Percentiles rank a stretch among this genome's conserved stretches.
Evolutionary conservation across 1,284 basidiomycete species (phyloP).

Genomic region (Exsudoporus floridanus): DNA sequence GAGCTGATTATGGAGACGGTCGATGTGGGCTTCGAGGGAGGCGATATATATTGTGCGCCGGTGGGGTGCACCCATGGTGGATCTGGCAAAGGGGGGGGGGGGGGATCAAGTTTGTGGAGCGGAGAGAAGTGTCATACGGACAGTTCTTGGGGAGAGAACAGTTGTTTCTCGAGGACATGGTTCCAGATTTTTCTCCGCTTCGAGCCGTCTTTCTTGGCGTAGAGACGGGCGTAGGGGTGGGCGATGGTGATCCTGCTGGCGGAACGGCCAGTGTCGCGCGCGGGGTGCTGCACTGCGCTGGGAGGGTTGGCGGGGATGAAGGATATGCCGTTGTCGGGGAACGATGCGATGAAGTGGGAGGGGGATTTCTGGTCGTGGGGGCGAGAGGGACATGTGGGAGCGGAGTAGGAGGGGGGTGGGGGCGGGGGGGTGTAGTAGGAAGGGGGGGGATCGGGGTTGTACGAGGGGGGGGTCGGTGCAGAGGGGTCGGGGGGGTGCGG

Average conservation of each 20-base stretch:
- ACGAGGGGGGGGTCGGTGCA: background rate
- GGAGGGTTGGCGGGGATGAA: slow-evolving; percentile 13
- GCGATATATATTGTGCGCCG: slow-evolving; percentile 60
- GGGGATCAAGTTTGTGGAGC: too few relatives aligned
- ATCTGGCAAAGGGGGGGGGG: slow-evolving; percentile 40
- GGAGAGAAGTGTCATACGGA: slow-evolving; percentile 33
- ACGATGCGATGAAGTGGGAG: slow-evolving; percentile 3
- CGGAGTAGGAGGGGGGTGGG: slow-evolving; percentile 7
- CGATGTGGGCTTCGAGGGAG: slow-evolving; percentile 62
- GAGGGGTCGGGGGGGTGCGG: slow-evolving; percentile 2
- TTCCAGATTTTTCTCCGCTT: slow-evolving; percentile 74
- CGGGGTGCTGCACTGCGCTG: slow-evolving; percentile 17
- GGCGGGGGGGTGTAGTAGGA: slow-evolving; percentile 9
- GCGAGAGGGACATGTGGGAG: background rate
- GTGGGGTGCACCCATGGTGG: slow-evolving; percentile 62
- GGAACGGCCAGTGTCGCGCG: slow-evolving; percentile 21
- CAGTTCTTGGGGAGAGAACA: slow-evolving; percentile 69
- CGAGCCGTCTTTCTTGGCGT: slow-evolving; percentile 58
- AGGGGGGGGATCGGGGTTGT: slow-evolving; percentile 14
- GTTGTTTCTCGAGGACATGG: slow-evolving; percentile 65
- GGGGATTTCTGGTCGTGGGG: slow-evolving; percentile 9
- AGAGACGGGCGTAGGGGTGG: slow-evolving; percentile 65
- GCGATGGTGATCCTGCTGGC: slow-evolving; percentile 41
- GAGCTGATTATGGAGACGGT: slow-evolving; percentile 55
- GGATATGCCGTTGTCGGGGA: slow-evolving; percentile 28